These are phyloP conservation scores for Ajuga reptans DNA, from an alignment of 305 asterid species.

Conservation along the genomic window DNA sequence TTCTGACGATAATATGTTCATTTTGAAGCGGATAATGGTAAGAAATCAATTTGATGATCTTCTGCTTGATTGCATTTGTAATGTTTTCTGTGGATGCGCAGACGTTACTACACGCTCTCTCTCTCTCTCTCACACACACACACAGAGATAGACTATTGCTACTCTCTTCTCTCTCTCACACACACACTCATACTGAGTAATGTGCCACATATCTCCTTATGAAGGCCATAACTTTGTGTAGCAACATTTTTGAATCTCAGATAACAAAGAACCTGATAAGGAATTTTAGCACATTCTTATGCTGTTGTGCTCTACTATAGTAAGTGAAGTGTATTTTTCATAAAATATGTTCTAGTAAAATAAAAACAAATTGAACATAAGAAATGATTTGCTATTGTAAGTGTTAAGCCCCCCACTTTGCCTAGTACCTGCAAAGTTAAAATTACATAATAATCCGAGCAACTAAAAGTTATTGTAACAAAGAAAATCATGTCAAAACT, in stretches of 20 bases:
- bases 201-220: background rate
- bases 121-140: too few species aligned
- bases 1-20: slow-evolving; percentile 54
- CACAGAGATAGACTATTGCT: background rate
- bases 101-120: background rate
- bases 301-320: background rate
- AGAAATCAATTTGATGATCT: slow-evolving; percentile 8
- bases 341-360: background rate
- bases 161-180: background rate
- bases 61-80: slow-evolving; percentile 6
- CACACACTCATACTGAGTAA: background rate
- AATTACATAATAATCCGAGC: background rate
- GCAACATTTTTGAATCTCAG: background rate
- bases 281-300: background rate
- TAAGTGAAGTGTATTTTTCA: background rate
- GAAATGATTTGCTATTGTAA: background rate
- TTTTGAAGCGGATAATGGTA: slow-evolving; percentile 98
- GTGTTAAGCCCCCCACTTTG: background rate
- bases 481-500: background rate
- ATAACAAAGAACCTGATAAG: background rate
- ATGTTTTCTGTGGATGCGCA: background rate
- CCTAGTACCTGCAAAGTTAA: background rate
- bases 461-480: background rate
- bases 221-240: background rate
- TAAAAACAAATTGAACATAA: background rate